A percentile compares a stretch with the other conserved stretches of the same genome.
These are phyloP conservation scores for Combretum micranthum DNA, from an alignment of 345 rosid species.

Conservation along the genomic window DNA sequence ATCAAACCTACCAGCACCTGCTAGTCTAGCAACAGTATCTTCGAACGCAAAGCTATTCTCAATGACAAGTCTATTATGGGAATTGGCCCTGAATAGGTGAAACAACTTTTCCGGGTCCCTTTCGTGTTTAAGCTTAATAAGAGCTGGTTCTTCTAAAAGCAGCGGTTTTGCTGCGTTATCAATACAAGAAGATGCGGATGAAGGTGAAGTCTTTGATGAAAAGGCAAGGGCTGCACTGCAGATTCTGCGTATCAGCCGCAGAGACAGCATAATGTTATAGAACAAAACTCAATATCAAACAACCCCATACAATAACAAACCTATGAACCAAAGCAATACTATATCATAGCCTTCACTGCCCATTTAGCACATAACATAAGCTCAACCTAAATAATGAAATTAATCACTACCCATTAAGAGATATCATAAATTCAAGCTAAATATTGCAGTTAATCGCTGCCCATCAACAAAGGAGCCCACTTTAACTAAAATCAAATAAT, in stretches of 20 bases:
- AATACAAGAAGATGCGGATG: constrained; percentile 12
- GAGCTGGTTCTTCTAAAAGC: constrained; percentile 53
- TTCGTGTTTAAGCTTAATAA: constrained; percentile 64
- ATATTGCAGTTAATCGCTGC: too few relatives aligned
- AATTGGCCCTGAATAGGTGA: constrained; percentile 57
- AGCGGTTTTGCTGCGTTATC: constrained; percentile 6
- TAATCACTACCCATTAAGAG: background rate
- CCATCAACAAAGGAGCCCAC: background rate
- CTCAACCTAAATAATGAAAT: too few relatives aligned
- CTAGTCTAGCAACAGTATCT: constrained; percentile 63
- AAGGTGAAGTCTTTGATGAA: constrained; percentile 15
- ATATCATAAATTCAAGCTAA: too few relatives aligned
- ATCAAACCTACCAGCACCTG: constrained; percentile 66
- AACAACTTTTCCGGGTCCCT: constrained; percentile 73
- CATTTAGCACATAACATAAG: constrained; percentile 1
- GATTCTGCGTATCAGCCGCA: constrained; percentile 52
- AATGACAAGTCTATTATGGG: constrained; percentile 48
- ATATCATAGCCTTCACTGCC: constrained; percentile 2
- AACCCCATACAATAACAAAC: constrained; percentile 24
- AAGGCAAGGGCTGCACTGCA: constrained; percentile 24
- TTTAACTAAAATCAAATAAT: too few relatives aligned
- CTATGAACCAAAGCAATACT: background rate
- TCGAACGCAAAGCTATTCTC: constrained; percentile 70
- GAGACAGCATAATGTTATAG: constrained; percentile 48
- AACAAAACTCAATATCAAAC: constrained; percentile 32